These are phyloP conservation scores for Blastomyces parvus DNA, from an alignment of 2,329 filamentous ascomycete species.

Conservation along the genomic window DNA sequence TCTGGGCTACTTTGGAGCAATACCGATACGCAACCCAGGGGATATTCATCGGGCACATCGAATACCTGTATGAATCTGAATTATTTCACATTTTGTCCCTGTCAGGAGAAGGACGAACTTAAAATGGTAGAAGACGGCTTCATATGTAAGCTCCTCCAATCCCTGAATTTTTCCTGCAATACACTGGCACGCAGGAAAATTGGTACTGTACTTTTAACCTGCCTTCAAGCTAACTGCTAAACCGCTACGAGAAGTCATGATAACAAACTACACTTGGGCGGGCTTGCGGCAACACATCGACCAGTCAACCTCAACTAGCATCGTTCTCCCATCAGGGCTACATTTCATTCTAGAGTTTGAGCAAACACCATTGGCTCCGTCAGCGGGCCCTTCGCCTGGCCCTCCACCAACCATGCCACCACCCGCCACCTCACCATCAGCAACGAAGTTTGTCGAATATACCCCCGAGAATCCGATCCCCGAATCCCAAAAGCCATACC, in stretches of 20 bases:
- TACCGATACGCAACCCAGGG: constrained; percentile 5
- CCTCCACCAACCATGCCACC: not conserved
- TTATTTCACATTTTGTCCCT: constrained; percentile 12
- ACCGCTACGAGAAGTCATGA: constrained; percentile 6
- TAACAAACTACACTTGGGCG: constrained; percentile 10
- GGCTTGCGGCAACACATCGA: constrained; percentile 8
- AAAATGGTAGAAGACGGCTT: constrained; percentile 11
- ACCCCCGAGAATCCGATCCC: not conserved
- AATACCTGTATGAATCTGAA: constrained; percentile 12
- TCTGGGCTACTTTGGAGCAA: constrained; percentile 13
- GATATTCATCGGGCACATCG: constrained; percentile 11
- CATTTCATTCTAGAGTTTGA: constrained; percentile 1
- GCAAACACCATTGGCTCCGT: not conserved
- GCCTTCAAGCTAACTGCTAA: not conserved
- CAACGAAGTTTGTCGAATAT: not conserved
- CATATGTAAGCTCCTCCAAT: constrained; percentile 8
- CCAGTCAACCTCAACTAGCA: constrained; percentile 2
- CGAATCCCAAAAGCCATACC: constrained; percentile 1
- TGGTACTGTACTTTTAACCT: no score
- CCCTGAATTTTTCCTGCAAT: not conserved
- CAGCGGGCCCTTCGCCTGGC: not conserved
- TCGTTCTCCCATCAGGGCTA: constrained; percentile 7
- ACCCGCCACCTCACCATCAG: not conserved
- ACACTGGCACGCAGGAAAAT: not conserved
- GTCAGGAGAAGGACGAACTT: constrained; percentile 11